Evolutionary conservation across 2,329 filamentous ascomycete genomes (phyloP).

Genomic region (Coniochaeta sp.): DNA sequence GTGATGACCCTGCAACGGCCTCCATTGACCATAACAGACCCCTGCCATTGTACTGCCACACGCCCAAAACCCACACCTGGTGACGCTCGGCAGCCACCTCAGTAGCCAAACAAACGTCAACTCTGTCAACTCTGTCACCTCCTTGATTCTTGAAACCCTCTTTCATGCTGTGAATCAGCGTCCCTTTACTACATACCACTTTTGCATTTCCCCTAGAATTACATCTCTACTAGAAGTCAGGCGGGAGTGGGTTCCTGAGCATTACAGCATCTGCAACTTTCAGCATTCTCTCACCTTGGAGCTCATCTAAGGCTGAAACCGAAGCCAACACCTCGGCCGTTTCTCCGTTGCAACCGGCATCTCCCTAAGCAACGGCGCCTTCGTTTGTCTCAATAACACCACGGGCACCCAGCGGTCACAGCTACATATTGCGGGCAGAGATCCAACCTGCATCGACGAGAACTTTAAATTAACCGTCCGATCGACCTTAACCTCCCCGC

Average conservation of each 20-base stretch:
- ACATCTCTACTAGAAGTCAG: neutral
- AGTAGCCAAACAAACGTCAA: constrained; percentile 1
- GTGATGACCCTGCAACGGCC: neutral
- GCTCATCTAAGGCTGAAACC: neutral
- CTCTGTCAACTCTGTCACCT: neutral
- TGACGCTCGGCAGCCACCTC: neutral
- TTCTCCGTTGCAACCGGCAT: neutral
- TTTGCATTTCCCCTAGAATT: neutral
- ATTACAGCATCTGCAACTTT: neutral
- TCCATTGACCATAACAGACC: neutral
- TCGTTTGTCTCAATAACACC: neutral
- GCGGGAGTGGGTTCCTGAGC: neutral
- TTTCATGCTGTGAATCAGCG: too few species aligned
- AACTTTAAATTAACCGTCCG: neutral
- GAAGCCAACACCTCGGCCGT: neutral
- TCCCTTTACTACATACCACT: neutral
- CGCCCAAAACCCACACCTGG: neutral
- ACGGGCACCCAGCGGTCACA: too few species aligned
- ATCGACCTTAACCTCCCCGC: neutral
- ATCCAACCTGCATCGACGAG: neutral
- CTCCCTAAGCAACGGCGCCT: neutral
- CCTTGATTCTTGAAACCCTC: neutral
- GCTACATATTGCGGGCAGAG: too few species aligned
- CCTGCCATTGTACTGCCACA: neutral
- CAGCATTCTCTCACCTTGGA: too few species aligned